Conservation (phyloP, 495 filamentous ascomycete genomes). For the Neurospora sp. region DNA sequence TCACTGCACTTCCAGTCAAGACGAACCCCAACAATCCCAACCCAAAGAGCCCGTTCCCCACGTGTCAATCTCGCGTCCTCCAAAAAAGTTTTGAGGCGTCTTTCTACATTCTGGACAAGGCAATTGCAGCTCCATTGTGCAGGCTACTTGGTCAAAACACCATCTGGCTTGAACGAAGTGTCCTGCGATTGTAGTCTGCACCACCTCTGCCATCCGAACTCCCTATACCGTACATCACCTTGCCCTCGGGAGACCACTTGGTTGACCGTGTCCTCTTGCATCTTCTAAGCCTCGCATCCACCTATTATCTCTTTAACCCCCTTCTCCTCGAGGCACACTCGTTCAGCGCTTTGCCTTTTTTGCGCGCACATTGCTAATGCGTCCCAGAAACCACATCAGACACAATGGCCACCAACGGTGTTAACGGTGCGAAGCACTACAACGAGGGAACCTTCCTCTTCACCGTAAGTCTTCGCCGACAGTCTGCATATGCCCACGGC, state of each 20-base stretch:
- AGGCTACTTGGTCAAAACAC: not conserved
- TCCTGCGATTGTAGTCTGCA: not conserved
- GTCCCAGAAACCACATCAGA: slow-evolving; percentile 45
- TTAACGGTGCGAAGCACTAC: slow-evolving; percentile 37
- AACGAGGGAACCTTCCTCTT: slow-evolving; percentile 82
- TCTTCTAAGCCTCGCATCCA: not conserved
- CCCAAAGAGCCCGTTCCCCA: not conserved
- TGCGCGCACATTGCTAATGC: slow-evolving; percentile 41
- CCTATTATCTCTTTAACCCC: slow-evolving; percentile 5
- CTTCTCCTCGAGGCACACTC: slow-evolving; percentile 4
- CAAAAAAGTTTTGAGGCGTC: not conserved
- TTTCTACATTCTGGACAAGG: not conserved
- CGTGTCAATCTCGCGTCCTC: not conserved
- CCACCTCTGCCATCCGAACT: not conserved
- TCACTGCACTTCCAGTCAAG: not conserved
- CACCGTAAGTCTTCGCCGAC: slow-evolving; percentile 48
- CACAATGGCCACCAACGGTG: slow-evolving; percentile 22
- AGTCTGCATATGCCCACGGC: not conserved
- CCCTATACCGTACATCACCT: not conserved
- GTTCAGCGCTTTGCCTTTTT: not conserved
- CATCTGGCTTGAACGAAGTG: not conserved
- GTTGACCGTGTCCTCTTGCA: not conserved
- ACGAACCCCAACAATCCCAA: not conserved
- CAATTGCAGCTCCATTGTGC: not conserved
- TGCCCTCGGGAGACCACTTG: not conserved